Conservation (phyloP, 129 eudicot species). For the Chrysanthemum seticuspe region DNA sequence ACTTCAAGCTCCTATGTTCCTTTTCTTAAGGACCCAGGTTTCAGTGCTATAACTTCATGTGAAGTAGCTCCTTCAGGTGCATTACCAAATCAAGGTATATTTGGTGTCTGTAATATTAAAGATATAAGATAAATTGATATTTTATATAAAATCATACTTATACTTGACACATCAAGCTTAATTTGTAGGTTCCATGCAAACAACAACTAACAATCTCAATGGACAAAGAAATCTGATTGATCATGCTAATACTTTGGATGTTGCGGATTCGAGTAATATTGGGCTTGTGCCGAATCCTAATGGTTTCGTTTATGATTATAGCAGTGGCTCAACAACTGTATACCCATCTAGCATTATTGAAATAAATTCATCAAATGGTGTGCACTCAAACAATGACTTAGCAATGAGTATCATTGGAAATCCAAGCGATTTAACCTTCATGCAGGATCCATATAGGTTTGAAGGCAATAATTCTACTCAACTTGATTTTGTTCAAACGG, state of each 20-base stretch:
- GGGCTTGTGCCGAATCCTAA: constrained; percentile 4
- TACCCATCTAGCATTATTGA: constrained; percentile 8
- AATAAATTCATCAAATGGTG: constrained; percentile 14
- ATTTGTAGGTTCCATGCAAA: constrained; percentile 20
- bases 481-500: constrained; percentile 13
- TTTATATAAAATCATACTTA: not conserved
- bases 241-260: not conserved
- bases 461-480: not conserved
- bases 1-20: constrained; percentile 14
- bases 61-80: not conserved
- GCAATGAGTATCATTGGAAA: not conserved
- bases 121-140: not conserved
- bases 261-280: not conserved
- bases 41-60: not conserved
- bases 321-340: not conserved
- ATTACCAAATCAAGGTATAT: constrained; percentile 23
- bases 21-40: not conserved
- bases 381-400: constrained; percentile 5
- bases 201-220: not conserved
- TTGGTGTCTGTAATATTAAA: not conserved
- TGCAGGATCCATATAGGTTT: not conserved
- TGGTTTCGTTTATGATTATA: constrained; percentile 20
- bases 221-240: constrained; percentile 10
- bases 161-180: not conserved
- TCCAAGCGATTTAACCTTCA: not conserved